These are phyloP conservation scores for Alternaria sp. DNA, from an alignment of 2,329 filamentous ascomycete species.

Conservation along the genomic window DNA sequence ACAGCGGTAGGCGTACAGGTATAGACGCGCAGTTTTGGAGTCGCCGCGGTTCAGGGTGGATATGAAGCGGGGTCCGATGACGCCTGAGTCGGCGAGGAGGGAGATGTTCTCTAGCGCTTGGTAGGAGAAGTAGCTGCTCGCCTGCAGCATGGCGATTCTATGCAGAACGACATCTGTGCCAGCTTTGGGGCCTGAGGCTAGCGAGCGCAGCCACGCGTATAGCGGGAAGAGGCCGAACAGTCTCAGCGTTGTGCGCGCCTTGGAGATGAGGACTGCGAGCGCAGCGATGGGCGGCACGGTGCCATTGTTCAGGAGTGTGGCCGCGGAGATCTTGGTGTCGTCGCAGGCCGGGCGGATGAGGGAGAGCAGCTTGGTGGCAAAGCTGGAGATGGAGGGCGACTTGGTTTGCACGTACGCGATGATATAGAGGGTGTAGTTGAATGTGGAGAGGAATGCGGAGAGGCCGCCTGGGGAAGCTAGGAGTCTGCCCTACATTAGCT, in stretches of 20 bases:
- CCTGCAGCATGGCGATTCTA: slow-evolving; percentile 52
- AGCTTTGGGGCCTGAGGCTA: slow-evolving; percentile 52
- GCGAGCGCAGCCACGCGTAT: slow-evolving; percentile 55
- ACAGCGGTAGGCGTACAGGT: slow-evolving; percentile 53
- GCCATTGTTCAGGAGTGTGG: slow-evolving; percentile 36
- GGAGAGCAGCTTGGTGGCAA: slow-evolving; percentile 42
- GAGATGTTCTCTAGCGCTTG: slow-evolving; percentile 56
- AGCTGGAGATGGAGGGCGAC: slow-evolving; percentile 40
- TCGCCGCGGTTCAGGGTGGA: slow-evolving; percentile 49
- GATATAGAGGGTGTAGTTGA: slow-evolving; percentile 58
- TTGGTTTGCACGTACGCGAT: slow-evolving; percentile 55
- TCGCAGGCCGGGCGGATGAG: slow-evolving; percentile 44
- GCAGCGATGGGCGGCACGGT: slow-evolving; percentile 45
- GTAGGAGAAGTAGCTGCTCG: slow-evolving; percentile 54
- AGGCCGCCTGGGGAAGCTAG: slow-evolving; percentile 56
- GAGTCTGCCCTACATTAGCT: slow-evolving; percentile 42
- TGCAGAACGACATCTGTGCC: slow-evolving; percentile 54
- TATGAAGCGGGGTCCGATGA: slow-evolving; percentile 48
- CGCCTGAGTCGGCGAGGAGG: slow-evolving; percentile 53
- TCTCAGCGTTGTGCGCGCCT: slow-evolving; percentile 55
- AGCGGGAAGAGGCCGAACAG: slow-evolving; percentile 55
- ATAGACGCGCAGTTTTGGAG: slow-evolving; percentile 47
- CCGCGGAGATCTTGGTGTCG: slow-evolving; percentile 33
- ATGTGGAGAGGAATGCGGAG: slow-evolving; percentile 56
- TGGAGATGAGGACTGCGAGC: slow-evolving; percentile 52